These are phyloP conservation scores for Magnolia kwangsiensis DNA, from an alignment of 164 flowering plant genomes.

Conservation along the genomic window DNA sequence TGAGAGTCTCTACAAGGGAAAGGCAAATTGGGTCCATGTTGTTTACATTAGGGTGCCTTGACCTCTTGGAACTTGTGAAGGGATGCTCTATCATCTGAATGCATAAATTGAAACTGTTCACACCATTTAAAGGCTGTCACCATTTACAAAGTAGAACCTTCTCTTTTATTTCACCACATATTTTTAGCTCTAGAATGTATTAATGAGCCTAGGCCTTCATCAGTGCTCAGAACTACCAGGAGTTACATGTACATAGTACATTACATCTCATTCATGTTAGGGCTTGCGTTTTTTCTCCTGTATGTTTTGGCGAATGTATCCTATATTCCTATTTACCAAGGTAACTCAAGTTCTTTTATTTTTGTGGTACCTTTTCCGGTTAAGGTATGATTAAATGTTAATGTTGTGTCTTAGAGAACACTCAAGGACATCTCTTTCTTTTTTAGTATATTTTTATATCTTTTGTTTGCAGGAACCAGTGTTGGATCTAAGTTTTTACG, in stretches of 20 bases:
- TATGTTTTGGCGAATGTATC: background rate
- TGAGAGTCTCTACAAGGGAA: background rate
- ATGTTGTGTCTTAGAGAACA: too few relatives aligned
- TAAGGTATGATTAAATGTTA: background rate
- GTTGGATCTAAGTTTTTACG: slow-evolving; percentile 58
- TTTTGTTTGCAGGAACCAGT: slow-evolving; percentile 57
- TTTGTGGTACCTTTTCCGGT: background rate
- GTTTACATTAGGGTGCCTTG: background rate
- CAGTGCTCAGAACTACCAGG: background rate
- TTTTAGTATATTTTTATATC: too few relatives aligned
- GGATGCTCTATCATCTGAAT: background rate
- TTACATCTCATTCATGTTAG: background rate
- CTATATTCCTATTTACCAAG: background rate
- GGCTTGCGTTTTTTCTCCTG: background rate
- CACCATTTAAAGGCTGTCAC: background rate
- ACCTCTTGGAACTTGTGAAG: background rate
- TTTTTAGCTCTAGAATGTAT: background rate
- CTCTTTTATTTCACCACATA: too few relatives aligned
- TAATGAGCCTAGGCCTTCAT: background rate
- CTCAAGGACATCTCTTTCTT: background rate
- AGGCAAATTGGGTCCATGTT: background rate
- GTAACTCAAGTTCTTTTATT: background rate
- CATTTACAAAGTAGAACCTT: background rate
- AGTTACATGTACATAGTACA: background rate
- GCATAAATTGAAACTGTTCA: background rate